Conservation (phyloP, 768 basidiomycete species). For the Leccinum obscurum region DNA sequence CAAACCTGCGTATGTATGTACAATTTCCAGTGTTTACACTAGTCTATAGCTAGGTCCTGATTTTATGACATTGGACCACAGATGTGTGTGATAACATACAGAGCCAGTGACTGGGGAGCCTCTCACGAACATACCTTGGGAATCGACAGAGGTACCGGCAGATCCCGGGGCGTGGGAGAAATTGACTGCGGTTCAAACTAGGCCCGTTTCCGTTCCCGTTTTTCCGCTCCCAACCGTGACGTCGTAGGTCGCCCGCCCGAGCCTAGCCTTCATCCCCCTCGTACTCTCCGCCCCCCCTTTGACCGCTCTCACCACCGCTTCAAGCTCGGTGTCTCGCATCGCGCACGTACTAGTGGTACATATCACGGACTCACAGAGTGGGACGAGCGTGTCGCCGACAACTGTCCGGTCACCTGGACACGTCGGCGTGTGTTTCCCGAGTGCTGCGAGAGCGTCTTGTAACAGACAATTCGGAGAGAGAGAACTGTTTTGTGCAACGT, state of each 20-base stretch:
- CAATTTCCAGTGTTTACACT: too few relatives aligned
- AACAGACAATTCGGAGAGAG: slow-evolving; percentile 17
- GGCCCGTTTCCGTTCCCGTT: slow-evolving; percentile 3
- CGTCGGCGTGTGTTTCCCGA: slow-evolving; percentile 48
- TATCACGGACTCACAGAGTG: slow-evolving; percentile 39
- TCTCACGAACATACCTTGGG: too few relatives aligned
- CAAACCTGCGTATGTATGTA: too few relatives aligned
- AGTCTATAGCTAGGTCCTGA: too few relatives aligned
- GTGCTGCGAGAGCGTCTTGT: slow-evolving; percentile 28
- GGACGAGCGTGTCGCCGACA: slow-evolving; percentile 48
- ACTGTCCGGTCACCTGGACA: slow-evolving; percentile 56
- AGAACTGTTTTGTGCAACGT: neutral
- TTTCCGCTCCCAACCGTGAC: slow-evolving; percentile 31
- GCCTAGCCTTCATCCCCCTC: slow-evolving; percentile 43
- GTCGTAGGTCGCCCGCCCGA: slow-evolving; percentile 57
- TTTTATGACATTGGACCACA: too few relatives aligned
- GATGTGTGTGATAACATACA: too few relatives aligned
- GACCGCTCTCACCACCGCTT: slow-evolving; percentile 33
- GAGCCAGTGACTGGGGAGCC: too few relatives aligned
- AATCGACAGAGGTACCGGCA: too few relatives aligned
- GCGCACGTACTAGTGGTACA: neutral
- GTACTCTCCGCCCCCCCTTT: slow-evolving; percentile 48
- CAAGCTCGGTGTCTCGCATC: neutral
- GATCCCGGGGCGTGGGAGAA: too few relatives aligned
- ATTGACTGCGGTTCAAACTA: too few relatives aligned